These are phyloP conservation scores for Aphanomyces stellatus DNA, from an alignment of 352 stramenopile species.

Conservation along the genomic window DNA sequence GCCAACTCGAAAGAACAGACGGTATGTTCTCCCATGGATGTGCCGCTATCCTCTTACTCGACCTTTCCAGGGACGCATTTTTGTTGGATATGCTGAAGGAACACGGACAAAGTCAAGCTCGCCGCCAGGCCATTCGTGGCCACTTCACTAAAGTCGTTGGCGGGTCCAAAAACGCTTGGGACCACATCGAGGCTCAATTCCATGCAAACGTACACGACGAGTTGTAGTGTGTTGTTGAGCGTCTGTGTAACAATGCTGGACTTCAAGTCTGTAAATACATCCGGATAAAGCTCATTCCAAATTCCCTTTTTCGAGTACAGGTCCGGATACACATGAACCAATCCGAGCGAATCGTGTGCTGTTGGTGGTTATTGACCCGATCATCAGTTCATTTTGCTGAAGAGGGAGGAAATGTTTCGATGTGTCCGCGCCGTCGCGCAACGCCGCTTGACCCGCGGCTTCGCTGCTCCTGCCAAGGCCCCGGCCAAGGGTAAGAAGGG, in stretches of 20 bases:
- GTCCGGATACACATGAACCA: neutral
- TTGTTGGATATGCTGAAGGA: neutral
- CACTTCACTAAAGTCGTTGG: slow-evolving; percentile 13
- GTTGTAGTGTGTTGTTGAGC: slow-evolving; percentile 5
- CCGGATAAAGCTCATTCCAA: slow-evolving; percentile 1
- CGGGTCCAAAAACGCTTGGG: neutral
- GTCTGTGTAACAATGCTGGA: neutral
- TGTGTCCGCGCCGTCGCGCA: neutral
- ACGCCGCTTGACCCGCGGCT: slow-evolving; percentile 2
- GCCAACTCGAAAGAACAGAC: slow-evolving; percentile 37
- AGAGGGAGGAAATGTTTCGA: neutral
- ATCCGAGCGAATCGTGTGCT: neutral
- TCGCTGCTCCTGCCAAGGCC: slow-evolving; percentile 15
- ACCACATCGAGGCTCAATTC: neutral
- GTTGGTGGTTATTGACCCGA: neutral
- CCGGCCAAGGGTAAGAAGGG: slow-evolving; percentile 41
- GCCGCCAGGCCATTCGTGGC: neutral
- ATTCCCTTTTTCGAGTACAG: neutral
- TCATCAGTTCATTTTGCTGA: slow-evolving; percentile 2
- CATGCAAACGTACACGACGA: neutral
- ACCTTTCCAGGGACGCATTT: neutral
- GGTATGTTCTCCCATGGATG: slow-evolving; percentile 8
- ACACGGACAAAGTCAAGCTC: neutral
- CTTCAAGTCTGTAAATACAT: neutral
- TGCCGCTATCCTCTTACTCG: too few species aligned